Percentiles rank a stretch among this genome's conserved stretches.
phyloP scores from a whole-genome alignment of 1,284 basidiomycete genomes.

The Schizopora paradoxa region DNA sequence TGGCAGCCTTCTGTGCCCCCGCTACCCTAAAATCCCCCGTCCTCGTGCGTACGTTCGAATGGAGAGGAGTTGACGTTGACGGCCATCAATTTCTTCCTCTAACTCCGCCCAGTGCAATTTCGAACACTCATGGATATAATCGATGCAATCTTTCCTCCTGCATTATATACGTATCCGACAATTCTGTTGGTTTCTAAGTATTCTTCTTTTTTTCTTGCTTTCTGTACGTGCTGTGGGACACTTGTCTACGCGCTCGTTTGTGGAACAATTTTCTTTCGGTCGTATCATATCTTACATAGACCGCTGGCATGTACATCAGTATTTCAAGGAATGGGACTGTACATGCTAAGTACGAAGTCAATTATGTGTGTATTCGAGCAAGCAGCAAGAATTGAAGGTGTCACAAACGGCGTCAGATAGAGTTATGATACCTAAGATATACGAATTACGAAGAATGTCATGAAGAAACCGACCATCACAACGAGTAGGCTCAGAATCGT shows the following conservation, averaged over 20 bases:
- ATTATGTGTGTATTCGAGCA: background rate
- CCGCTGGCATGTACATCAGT: slow-evolving; percentile 7
- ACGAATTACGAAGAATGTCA: slow-evolving; percentile 71
- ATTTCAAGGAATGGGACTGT: background rate
- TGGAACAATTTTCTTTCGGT: background rate
- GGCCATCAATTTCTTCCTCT: too few relatives aligned
- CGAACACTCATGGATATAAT: too few relatives aligned
- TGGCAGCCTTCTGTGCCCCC: too few relatives aligned
- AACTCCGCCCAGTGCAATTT: too few relatives aligned
- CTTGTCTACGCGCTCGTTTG: too few relatives aligned
- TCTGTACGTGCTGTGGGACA: slow-evolving; percentile 1
- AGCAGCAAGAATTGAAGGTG: background rate
- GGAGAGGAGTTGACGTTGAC: too few relatives aligned
- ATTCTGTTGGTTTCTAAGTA: slow-evolving; percentile 2
- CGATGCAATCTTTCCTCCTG: background rate
- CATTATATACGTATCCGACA: background rate
- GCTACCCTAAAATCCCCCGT: too few relatives aligned
- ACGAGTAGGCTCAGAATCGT: slow-evolving; percentile 53
- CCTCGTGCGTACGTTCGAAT: too few relatives aligned
- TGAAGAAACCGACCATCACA: slow-evolving; percentile 57
- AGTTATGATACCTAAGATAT: slow-evolving; percentile 35
- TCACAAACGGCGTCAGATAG: background rate
- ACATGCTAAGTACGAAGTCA: background rate
- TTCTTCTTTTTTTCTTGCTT: slow-evolving; percentile 9
- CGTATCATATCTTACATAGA: background rate